These are phyloP conservation scores for Climacium dendroides DNA, from an alignment of 225 moss, liverwort and hornwort species.

Conservation along the genomic window DNA sequence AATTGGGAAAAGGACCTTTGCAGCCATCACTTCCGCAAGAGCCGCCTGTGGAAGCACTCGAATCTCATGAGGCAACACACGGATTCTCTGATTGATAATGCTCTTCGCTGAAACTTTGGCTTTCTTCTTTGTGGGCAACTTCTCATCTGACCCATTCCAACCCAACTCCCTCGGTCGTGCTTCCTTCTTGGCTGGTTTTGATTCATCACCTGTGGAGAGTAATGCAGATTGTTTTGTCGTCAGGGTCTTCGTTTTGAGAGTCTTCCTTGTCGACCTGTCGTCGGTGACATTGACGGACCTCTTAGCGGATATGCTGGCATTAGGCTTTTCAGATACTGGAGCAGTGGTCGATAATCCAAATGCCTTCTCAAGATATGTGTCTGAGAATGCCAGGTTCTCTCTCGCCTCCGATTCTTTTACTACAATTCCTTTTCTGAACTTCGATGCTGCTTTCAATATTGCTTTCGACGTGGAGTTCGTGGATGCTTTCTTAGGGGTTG, in stretches of 20 bases:
- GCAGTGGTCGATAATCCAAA: background rate
- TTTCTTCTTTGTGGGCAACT: slow-evolving; percentile 18
- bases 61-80: slow-evolving; percentile 20
- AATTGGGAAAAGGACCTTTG: slow-evolving; percentile 19
- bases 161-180: slow-evolving; percentile 22
- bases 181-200: slow-evolving; percentile 24
- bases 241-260: background rate
- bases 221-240: background rate
- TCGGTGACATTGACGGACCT: background rate
- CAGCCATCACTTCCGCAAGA: slow-evolving; percentile 58
- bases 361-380: slow-evolving; percentile 2
- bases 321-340: background rate
- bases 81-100: slow-evolving; percentile 29
- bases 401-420: slow-evolving; percentile 5
- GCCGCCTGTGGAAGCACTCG: slow-evolving; percentile 57
- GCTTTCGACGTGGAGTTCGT: slow-evolving; percentile 10
- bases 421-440: slow-evolving; percentile 2
- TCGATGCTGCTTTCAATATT: slow-evolving; percentile 16
- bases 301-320: background rate
- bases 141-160: slow-evolving; percentile 12
- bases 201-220: slow-evolving; percentile 12
- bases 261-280: background rate
- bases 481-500: background rate
- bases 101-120: slow-evolving; percentile 33
- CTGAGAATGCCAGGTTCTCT: slow-evolving; percentile 11